Base-by-base conservation (phyloP, 495 filamentous ascomycete genomes). In the Trichoderma asperelloides region DNA sequence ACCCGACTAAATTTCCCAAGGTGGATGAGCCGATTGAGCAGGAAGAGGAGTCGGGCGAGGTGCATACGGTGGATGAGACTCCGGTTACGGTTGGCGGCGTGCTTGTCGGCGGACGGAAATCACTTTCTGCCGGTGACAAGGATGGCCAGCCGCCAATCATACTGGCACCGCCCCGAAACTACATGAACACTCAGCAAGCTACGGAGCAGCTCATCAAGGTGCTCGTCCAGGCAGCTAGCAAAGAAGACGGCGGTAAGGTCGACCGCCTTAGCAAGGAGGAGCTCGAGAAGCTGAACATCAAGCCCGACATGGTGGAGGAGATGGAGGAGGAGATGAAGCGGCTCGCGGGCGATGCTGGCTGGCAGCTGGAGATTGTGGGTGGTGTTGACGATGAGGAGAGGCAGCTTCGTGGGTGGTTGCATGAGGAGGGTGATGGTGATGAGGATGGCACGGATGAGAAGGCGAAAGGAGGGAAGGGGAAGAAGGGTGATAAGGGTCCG, bases 271-370 rank as follows among this genome's bases (percentile, higher is more conserved):
- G 79, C 11, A 81, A 84, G 47, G 84, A 89, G 47, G 86, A 89
- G 43, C 72, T 96, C 62, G 84, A 85, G 71, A 86, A 88, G 70
- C 77, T 90, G 68, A 85, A 89, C 25, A 77, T 96, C n/a, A 85
- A 89, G 68, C 84, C 85, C 9, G 81, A 89, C 65, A 80, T 84
- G 66, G 76, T 95, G 27, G 23, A 30, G 27, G 78, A 81, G 66
- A 77, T 92, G 67, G 83, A 80, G 71, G 81, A 86, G 67, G 79
- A 89, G 70, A 68, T 88, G 62, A 74, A 83, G 70, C 75, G 74
- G 63, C 64, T 82, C 13, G 84, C 82, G 1, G 78, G 80, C 18
- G 82, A 83, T 30, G 79, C 80, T 69, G 82, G 79, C 51, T 87
- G 83, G 85, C 84, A 82, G 73, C 75, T 84, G 63, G 76, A 84